phyloP scores from a whole-genome alignment of 257 asterid species.

The Jacaranda copaia region DNA sequence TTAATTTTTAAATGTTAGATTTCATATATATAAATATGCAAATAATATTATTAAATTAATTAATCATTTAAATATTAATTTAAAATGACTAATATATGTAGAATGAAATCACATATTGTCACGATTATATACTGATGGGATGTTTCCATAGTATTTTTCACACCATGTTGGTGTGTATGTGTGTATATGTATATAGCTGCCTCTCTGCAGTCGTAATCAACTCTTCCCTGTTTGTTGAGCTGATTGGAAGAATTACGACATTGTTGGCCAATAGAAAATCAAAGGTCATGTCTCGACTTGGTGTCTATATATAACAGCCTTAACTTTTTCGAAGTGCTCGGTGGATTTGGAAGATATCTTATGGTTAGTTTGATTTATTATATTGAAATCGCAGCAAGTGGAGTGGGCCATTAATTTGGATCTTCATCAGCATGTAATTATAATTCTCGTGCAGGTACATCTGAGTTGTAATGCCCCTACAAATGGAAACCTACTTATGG shows the following conservation, averaged over 20 bases:
- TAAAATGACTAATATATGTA: too few species aligned
- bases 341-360: conserved; percentile 35
- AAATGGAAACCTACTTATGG: conserved; percentile 16
- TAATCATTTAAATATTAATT: too few species aligned
- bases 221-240: conserved; percentile 24
- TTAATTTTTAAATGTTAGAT: too few species aligned
- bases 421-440: neutral
- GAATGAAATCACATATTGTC: too few species aligned
- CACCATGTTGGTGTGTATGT: too few species aligned
- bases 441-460: conserved; percentile 36
- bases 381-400: neutral
- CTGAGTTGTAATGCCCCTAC: conserved; percentile 36
- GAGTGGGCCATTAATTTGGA: conserved; percentile 11
- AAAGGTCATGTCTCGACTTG: neutral
- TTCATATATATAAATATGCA: too few species aligned
- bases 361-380: neutral
- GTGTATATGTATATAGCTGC: too few species aligned
- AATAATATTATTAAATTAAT: too few species aligned
- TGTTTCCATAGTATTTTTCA: too few species aligned
- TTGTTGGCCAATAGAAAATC: conserved; percentile 34
- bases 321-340: conserved; percentile 25
- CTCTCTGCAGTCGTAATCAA: too few species aligned
- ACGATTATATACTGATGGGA: too few species aligned
- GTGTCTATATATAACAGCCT: neutral
- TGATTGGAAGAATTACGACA: conserved; percentile 40